These are phyloP conservation scores for Chrysoporthe austroafricana DNA, from an alignment of 2,329 filamentous ascomycete genomes.

Conservation along the genomic window DNA sequence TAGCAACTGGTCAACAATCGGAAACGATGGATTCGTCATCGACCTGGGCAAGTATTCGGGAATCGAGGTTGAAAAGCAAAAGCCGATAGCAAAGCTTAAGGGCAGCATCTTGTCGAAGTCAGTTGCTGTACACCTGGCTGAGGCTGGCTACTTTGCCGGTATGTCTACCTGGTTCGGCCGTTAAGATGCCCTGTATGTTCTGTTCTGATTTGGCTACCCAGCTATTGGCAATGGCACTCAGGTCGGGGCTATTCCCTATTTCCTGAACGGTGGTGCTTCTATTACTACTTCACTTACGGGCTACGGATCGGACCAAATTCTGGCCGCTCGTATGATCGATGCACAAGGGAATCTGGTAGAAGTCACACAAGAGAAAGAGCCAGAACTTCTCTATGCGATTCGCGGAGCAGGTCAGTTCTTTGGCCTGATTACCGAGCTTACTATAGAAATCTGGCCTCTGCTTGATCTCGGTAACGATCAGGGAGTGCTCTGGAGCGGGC, in stretches of 20 bases:
- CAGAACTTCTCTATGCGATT: slow-evolving; percentile 40
- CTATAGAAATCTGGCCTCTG: slow-evolving; percentile 33
- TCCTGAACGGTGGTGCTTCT: slow-evolving; percentile 29
- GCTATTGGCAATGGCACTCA: slow-evolving; percentile 37
- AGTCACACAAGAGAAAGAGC: slow-evolving; percentile 31
- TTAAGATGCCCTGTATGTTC: not conserved
- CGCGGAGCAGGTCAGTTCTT: slow-evolving; percentile 41
- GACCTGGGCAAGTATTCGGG: slow-evolving; percentile 16
- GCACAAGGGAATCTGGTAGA: slow-evolving; percentile 37
- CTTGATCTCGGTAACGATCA: slow-evolving; percentile 31
- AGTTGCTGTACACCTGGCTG: slow-evolving; percentile 19
- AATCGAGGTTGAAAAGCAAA: slow-evolving; percentile 1
- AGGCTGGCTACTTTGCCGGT: slow-evolving; percentile 29
- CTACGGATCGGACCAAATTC: slow-evolving; percentile 34
- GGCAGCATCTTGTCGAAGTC: slow-evolving; percentile 26
- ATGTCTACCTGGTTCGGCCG: not conserved
- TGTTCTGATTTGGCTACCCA: slow-evolving; percentile 21
- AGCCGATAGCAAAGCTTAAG: slow-evolving; percentile 22
- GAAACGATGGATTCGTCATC: slow-evolving; percentile 9
- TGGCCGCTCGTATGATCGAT: slow-evolving; percentile 35
- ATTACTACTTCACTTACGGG: slow-evolving; percentile 30
- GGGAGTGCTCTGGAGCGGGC: slow-evolving; percentile 35
- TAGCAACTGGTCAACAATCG: slow-evolving; percentile 21
- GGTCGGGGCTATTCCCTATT: slow-evolving; percentile 36
- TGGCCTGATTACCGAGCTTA: slow-evolving; percentile 39